Base-by-base conservation (phyloP, 805 yeast genomes). In the Debaryomyces hansenii region DNA sequence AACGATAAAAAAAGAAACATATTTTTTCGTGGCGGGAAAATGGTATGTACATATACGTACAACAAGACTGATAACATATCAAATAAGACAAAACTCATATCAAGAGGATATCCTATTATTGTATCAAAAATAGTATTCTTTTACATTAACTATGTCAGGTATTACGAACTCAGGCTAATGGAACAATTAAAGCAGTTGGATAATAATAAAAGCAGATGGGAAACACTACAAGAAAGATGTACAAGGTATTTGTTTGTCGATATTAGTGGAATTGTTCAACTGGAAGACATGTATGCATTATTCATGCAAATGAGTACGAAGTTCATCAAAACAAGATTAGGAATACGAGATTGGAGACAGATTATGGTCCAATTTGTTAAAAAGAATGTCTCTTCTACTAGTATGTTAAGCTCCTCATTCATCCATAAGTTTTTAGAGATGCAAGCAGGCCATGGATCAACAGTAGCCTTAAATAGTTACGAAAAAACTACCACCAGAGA, bases 291-390 rank as follows among this genome's bases (percentile, higher is more conserved):
- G 7, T 35, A 16, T 35, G 16, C 18, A 6, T 9, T 36, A 16
- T 36, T 36, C 11, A 9, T 16, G 39, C 16, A 20, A 16, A 36
- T 36, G 20, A 36, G 39, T 10, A 18, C n/a, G 5, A 18, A 36
- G 24, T 36, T 16, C 8, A 16, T 18, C 16, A 36, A 36, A 11
- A 20, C n/a, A 16, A 36, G 20, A 18, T 16, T 36, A 4, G 24
- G 39, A 2, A 24, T 24, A 24, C 9, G 39, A 36, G 39, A 36
- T 15, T 15, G 39, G 39, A 36, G 39, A 36, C 39, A 36, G 20
- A 36, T 36, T 4, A 36, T 36, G 38, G 7, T 36, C 8, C 38
- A 36, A 5, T 36, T 36, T 36, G 24, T 16, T 12, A 36, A 36
- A 16, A 36, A 36, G 24, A 36, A 36, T 36, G 20, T 36, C 3